Evolutionary conservation across 2,329 filamentous ascomycete species (phyloP), one percentile per base, ranked within the genome.

Genomic region (Didymella segeticola): DNA sequence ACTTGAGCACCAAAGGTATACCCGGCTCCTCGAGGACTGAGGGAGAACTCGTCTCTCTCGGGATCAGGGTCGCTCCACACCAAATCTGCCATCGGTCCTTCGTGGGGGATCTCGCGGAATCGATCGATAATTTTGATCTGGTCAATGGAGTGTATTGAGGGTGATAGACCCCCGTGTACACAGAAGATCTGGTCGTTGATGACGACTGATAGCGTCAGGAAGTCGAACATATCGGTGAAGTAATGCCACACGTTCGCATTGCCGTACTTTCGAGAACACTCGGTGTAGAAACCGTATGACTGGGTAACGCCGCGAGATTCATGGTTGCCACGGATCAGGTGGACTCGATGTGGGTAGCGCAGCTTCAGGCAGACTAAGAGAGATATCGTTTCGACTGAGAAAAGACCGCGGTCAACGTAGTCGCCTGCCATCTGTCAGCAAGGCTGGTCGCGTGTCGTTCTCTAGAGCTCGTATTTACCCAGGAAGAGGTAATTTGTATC

Each of bases 181-280:
- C 95, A 99, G 76, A 99, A 99, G 63, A 99, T 99, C 75, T 98
- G 91, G 76, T 99, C 90, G 75, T 98, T 96, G 73, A 99, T 99
- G 60, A 99, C 93, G 57, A 98, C 96, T 67, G 91, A 96, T 52
- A 99, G 81, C 7, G 93, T 98, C 60, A 99, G 82, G 76, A 96
- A 99, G 78, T 99, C 95, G 77, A 99, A 99, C 93, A 99, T 98
- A 79, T 99, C 95, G 62, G 95, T 99, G 74, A 99, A 99, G 76
- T 98, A 95, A 77, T 99, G 95, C 95, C 95, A 99, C 19, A 99
- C 95, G 68, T 95, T 97, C 60, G 95, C 92, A 72, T 96, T 98
- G 73, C 95, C 95, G 77, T 99, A 99, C 78, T 99, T 99, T 64
- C 95, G 89, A 17, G 90, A 92, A 77, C 95, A 99, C 74, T 99